Percentiles rank a stretch among this genome's conserved stretches.
These are phyloP conservation scores for Mucor irregularis DNA, from an alignment of 371 early-diverging fungal genomes.

Conservation along the genomic window DNA sequence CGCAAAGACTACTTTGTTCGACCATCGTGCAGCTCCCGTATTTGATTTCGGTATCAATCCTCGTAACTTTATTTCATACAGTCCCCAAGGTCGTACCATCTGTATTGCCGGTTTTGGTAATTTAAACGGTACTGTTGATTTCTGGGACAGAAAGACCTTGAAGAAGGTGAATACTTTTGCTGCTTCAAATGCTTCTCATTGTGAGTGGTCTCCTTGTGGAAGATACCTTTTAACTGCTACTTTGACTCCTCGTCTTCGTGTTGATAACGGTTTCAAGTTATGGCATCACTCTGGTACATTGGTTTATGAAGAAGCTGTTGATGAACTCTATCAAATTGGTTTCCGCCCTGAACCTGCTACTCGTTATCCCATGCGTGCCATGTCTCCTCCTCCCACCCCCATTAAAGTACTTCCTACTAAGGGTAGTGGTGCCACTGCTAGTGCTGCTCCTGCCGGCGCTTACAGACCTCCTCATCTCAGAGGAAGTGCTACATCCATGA, in stretches of 20 bases:
- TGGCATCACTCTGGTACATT: constrained; percentile 95
- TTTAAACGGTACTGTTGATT: constrained; percentile 88
- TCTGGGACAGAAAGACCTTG: constrained; percentile 88
- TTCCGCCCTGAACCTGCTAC: constrained; percentile 72
- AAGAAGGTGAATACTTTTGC: constrained; percentile 79
- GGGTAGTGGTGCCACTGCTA: constrained; percentile 37
- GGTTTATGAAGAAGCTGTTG: constrained; percentile 69
- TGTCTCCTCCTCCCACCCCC: constrained; percentile 67
- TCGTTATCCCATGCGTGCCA: constrained; percentile 66
- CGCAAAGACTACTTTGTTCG: constrained; percentile 89
- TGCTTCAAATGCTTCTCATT: constrained; percentile 81
- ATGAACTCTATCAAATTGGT: constrained; percentile 87
- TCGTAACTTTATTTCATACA: constrained; percentile 87
- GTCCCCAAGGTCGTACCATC: constrained; percentile 86
- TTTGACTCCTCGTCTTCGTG: constrained; percentile 90
- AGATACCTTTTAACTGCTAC: constrained; percentile 91
- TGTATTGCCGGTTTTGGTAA: constrained; percentile 95
- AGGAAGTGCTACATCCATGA: constrained; percentile 51
- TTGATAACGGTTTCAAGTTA: constrained; percentile 95
- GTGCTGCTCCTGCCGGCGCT: constrained; percentile 58
- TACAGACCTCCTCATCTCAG: constrained; percentile 83
- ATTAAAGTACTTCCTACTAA: constrained; percentile 35
- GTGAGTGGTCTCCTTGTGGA: constrained; percentile 94
- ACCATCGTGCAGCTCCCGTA: constrained; percentile 82
- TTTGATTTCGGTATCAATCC: constrained; percentile 85